These are phyloP conservation scores for Aethionema arabicum DNA, from an alignment of 345 rosid genomes.

Conservation along the genomic window DNA sequence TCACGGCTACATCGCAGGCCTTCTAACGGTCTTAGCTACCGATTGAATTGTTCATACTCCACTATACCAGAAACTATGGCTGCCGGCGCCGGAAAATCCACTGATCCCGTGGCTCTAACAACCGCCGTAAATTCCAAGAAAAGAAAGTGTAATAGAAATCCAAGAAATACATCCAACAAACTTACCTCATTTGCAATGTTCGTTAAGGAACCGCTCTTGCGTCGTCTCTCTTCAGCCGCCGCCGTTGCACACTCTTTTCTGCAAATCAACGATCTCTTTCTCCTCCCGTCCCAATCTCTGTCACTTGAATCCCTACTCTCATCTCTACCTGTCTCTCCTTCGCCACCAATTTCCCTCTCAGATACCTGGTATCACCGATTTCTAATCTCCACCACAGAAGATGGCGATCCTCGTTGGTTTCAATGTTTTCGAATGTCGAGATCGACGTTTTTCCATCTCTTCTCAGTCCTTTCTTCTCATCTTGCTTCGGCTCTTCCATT, in stretches of 20 bases:
- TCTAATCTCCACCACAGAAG: constrained; percentile 38
- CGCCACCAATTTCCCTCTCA: constrained; percentile 21
- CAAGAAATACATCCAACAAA: constrained; percentile 12
- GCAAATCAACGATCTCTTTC: constrained; percentile 46
- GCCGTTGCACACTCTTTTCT: constrained; percentile 51
- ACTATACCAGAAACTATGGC: neutral
- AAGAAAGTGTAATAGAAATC: constrained; percentile 18
- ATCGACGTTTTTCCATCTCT: constrained; percentile 49
- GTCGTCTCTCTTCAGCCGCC: constrained; percentile 48
- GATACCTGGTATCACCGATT: constrained; percentile 47
- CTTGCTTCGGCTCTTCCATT: constrained; percentile 41
- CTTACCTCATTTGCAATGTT: neutral
- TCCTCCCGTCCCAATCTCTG: constrained; percentile 35
- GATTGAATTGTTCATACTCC: too few species aligned
- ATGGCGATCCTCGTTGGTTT: constrained; percentile 56
- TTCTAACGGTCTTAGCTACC: too few species aligned
- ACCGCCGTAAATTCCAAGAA: neutral
- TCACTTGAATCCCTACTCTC: constrained; percentile 38
- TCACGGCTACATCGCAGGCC: too few species aligned
- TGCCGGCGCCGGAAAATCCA: constrained; percentile 12
- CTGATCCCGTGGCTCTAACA: neutral
- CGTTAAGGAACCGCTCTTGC: constrained; percentile 31
- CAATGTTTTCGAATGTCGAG: constrained; percentile 60
- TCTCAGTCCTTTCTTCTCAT: constrained; percentile 38
- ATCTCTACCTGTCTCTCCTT: constrained; percentile 40